Evolutionary conservation across 2,329 filamentous ascomycete species (phyloP).

Genomic region (Sporothrix inflata): DNA sequence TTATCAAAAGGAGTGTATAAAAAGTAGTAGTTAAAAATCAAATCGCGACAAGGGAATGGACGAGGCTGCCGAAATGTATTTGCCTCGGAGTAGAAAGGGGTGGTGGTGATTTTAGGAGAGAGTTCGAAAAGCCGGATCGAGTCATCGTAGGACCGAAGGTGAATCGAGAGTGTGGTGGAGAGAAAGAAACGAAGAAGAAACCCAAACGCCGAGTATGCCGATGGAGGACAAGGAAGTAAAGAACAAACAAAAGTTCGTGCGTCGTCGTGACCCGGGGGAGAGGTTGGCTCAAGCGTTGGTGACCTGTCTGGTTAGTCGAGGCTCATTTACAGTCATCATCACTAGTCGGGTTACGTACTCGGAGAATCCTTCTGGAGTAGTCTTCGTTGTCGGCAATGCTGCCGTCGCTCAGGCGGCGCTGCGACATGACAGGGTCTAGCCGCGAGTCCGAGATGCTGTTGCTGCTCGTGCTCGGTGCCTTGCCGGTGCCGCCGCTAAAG

Average conservation of each 20-base stretch:
- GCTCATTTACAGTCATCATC: not conserved
- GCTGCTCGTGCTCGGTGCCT: constrained; percentile 64
- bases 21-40: not conserved
- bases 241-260: constrained; percentile 47
- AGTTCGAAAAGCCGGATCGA: constrained; percentile 1
- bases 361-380: constrained; percentile 92
- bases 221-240: constrained; percentile 41
- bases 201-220: constrained; percentile 46
- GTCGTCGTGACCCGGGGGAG: constrained; percentile 38
- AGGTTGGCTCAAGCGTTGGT: constrained; percentile 58
- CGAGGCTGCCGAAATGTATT: constrained; percentile 4
- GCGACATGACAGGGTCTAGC: constrained; percentile 82
- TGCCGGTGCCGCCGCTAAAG: constrained; percentile 61
- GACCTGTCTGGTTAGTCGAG: constrained; percentile 46
- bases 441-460: constrained; percentile 79
- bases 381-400: constrained; percentile 98
- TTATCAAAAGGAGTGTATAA: constrained; percentile 8
- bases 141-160: not conserved
- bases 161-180: not conserved
- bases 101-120: not conserved
- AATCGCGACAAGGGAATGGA: constrained; percentile 21
- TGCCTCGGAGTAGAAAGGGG: not conserved
- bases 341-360: constrained; percentile 63
- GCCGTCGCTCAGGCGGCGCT: constrained; percentile 85
- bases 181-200: constrained; percentile 31